These are phyloP conservation scores for Hanseniaspora pseudoguilliermondii DNA, from an alignment of 805 yeast species.

Conservation along the genomic window DNA sequence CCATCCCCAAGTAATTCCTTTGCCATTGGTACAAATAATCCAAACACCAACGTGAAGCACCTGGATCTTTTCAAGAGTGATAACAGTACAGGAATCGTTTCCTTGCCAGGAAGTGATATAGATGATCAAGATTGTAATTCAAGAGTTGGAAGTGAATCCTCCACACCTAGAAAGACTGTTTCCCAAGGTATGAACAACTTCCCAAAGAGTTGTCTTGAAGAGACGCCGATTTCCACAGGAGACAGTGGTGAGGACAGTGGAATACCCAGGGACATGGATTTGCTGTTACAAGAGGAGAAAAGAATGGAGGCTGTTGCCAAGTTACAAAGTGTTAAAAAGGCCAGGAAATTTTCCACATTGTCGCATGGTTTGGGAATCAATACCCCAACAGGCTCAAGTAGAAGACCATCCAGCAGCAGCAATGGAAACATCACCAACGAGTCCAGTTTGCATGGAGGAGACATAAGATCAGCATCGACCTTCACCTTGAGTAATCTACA, in stretches of 20 bases:
- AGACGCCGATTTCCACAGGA: background rate
- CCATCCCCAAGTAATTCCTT: background rate
- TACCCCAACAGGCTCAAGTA: background rate
- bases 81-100: background rate
- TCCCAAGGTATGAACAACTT: background rate
- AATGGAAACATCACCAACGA: background rate
- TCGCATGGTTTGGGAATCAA: background rate
- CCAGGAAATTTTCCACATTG: background rate
- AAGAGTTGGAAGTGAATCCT: background rate
- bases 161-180: background rate
- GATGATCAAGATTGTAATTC: background rate
- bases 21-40: background rate
- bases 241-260: background rate
- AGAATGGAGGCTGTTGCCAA: constrained; percentile 10
- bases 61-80: background rate
- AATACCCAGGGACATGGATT: background rate
- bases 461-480: background rate
- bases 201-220: background rate
- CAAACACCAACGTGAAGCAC: background rate
- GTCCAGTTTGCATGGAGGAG: background rate
- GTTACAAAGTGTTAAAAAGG: constrained; percentile 1
- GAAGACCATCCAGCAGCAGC: constrained; percentile 10
- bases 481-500: background rate
- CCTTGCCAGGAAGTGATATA: background rate
- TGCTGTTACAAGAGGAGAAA: constrained; percentile 4